These are phyloP conservation scores for Houttuynia cordata DNA, from an alignment of 164 flowering plant species.

Conservation along the genomic window DNA sequence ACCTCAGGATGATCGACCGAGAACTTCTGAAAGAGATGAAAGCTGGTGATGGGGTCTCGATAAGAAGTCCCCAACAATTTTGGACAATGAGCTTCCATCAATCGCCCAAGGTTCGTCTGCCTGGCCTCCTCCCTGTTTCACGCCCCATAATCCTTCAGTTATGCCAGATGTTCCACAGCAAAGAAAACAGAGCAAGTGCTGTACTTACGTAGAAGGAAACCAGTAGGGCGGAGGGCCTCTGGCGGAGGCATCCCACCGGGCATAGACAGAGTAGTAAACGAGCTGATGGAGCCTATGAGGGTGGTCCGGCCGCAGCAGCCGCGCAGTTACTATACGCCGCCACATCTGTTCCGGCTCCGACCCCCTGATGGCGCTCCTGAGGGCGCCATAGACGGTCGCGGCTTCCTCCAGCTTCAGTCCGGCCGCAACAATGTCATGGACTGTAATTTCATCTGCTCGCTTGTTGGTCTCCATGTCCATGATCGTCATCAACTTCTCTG, in stretches of 20 bases:
- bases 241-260: slow-evolving; percentile 43
- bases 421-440: slow-evolving; percentile 36
- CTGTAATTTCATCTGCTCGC: slow-evolving; percentile 27
- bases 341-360: slow-evolving; percentile 37
- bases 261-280: slow-evolving; percentile 61
- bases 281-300: slow-evolving; percentile 71
- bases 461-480: neutral
- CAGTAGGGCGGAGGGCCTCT: slow-evolving; percentile 78
- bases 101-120: slow-evolving; percentile 53
- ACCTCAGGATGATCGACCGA: slow-evolving; percentile 73
- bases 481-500: neutral
- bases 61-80: slow-evolving; percentile 54
- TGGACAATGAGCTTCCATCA: slow-evolving; percentile 66
- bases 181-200: neutral
- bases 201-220: slow-evolving; percentile 78
- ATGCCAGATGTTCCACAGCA: too few relatives aligned
- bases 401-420: slow-evolving; percentile 51
- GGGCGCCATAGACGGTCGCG: slow-evolving; percentile 14
- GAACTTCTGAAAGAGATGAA: slow-evolving; percentile 47
- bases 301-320: slow-evolving; percentile 51
- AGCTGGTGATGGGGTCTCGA: slow-evolving; percentile 77
- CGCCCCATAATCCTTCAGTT: neutral
- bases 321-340: slow-evolving; percentile 32
- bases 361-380: slow-evolving; percentile 20
- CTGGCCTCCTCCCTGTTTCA: slow-evolving; percentile 32